These are phyloP conservation scores for Mortierella sp. DNA, from an alignment of 371 early-diverging fungal species.

Conservation along the genomic window DNA sequence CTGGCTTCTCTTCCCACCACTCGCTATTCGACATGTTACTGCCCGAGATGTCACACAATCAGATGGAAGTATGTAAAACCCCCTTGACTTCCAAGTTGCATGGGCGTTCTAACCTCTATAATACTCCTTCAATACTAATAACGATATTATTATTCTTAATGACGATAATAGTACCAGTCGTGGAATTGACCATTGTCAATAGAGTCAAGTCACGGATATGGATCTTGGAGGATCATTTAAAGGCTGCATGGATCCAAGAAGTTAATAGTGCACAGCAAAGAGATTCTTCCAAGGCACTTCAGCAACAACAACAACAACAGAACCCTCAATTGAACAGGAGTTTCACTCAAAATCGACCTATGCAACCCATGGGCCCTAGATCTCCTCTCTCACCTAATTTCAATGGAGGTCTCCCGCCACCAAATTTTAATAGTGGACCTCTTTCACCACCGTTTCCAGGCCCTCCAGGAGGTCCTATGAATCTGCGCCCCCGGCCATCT, in stretches of 20 bases:
- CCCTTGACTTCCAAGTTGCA: neutral
- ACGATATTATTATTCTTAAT: neutral
- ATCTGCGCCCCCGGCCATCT: constrained; percentile 23
- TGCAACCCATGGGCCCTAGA: constrained; percentile 42
- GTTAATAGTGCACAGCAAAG: constrained; percentile 37
- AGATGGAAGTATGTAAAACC: constrained; percentile 21
- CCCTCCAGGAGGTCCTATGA: constrained; percentile 34
- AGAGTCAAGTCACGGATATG: constrained; percentile 42
- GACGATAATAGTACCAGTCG: constrained; percentile 20
- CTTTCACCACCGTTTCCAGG: constrained; percentile 24
- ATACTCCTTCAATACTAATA: too few relatives aligned
- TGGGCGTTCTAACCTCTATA: neutral
- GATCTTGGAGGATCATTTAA: constrained; percentile 33
- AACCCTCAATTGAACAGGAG: constrained; percentile 21
- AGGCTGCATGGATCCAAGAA: constrained; percentile 40
- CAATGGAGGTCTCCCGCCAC: constrained; percentile 25
- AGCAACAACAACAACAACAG: constrained; percentile 4
- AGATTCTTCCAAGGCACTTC: constrained; percentile 27
- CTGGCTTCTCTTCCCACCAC: constrained; percentile 54
- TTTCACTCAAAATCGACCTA: constrained; percentile 30
- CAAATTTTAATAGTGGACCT: constrained; percentile 24
- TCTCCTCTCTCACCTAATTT: constrained; percentile 45
- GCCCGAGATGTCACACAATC: constrained; percentile 33
- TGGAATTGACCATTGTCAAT: constrained; percentile 51
- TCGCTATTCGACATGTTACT: constrained; percentile 49